Evolutionary conservation across 176 grass and related monocot genomes (phyloP).

Genomic region (Phoenix dactylifera): DNA sequence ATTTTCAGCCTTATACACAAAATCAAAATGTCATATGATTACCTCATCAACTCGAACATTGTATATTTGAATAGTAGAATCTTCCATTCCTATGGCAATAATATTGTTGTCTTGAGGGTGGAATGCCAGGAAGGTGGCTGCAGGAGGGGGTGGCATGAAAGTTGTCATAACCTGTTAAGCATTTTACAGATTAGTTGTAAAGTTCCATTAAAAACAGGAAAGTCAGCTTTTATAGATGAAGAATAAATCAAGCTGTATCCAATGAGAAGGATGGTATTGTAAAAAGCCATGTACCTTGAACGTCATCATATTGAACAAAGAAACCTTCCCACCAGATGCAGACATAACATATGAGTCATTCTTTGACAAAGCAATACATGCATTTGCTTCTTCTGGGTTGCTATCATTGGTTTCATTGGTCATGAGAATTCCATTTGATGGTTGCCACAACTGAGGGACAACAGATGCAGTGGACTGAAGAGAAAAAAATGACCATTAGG

Average conservation of each 20-base stretch:
- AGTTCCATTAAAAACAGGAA: too few relatives aligned
- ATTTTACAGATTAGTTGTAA: constrained; percentile 3
- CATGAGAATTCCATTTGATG: constrained; percentile 90
- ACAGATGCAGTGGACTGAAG: constrained; percentile 79
- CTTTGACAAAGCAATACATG: constrained; percentile 96
- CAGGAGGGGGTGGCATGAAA: constrained; percentile 94
- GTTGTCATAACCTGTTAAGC: constrained; percentile 88
- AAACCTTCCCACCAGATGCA: constrained; percentile 96
- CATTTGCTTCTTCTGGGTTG: constrained; percentile 95
- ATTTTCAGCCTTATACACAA: too few relatives aligned
- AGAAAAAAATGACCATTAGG: too few relatives aligned
- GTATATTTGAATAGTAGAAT: constrained; percentile 95
- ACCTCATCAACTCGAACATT: constrained; percentile 99
- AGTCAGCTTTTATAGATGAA: too few relatives aligned
- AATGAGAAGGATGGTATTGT: too few relatives aligned
- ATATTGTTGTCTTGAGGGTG: constrained; percentile 99
- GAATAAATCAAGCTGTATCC: too few relatives aligned
- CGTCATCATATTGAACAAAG: constrained; percentile 99
- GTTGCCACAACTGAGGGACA: constrained; percentile 87
- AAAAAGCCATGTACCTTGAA: constrained; percentile 60
- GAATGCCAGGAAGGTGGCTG: constrained; percentile 88
- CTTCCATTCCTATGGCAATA: constrained; percentile 98
- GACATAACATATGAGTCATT: constrained; percentile 99
- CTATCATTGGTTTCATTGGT: constrained; percentile 76
- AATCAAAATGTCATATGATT: neutral